Base-by-base conservation (phyloP, 2,329 filamentous ascomycete genomes). In the Tolypocladium ophioglossoides region DNA sequence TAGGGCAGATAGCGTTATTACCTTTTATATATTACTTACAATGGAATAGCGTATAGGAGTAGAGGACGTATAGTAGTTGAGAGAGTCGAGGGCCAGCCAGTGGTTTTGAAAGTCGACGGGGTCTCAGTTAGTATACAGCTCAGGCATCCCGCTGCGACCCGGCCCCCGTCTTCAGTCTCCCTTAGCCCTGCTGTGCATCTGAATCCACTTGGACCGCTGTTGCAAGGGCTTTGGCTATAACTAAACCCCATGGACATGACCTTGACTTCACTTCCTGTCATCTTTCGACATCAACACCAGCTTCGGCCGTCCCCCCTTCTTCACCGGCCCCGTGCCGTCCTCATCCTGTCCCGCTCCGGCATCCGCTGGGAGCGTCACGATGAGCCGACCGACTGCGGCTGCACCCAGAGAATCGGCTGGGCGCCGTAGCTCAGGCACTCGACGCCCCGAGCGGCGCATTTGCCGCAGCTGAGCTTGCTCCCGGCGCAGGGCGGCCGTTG, bases 341-440 rank as follows among this genome's bases (percentile, higher is more conserved):
- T 22, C 48, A 38, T 39, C 37, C 37, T 34, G 32, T 50, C 27
- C 22, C 30, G 16, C 27, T 3, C n/a, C 12, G 30, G 27, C 34
- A 18, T 32, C 16, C 37, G 16, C 2, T 8, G 4, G 16, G 16
- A 7, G 16, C 11, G 20, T 2, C 20, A 20, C 12, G 20, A 22
- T 4, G 20, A 11, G 35, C 16, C 38, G 27, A 20, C 18, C 27
- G 52, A 37, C 37, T 51, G 16, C 37, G 54, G 55, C 38, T 53
- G 54, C 34, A 57, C 54, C 57, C 57, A 59, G 14, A 57, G 53
- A 27, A 59, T 32, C 6, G 57, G 39, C 50, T 52, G 57, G 24
- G 51, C 30, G 30, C 53, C 57, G 50, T 59, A 58, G 35, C 56
- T 56, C 16, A 59, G 53, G 46, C 57, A 59, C 35, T 59, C 56